phyloP scores from a whole-genome alignment of 768 basidiomycete genomes.

The Suillus clintonianus region DNA sequence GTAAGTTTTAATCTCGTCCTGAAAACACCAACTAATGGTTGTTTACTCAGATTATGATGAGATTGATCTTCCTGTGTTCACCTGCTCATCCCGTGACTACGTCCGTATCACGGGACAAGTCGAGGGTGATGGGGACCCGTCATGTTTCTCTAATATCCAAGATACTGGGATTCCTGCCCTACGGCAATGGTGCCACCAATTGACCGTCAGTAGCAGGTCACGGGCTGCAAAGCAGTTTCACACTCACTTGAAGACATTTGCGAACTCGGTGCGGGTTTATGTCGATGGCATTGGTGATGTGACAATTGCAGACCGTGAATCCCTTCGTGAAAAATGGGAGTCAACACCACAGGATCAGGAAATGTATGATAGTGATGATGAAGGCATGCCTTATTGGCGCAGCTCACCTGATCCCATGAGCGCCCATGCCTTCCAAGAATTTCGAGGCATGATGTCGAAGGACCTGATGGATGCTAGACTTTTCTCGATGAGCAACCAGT shows the following conservation, averaged over 20 bases:
- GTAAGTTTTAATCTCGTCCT: slow-evolving; percentile 30
- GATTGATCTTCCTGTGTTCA: slow-evolving; percentile 65
- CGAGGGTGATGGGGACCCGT: slow-evolving; percentile 58
- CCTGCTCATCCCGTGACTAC: slow-evolving; percentile 62
- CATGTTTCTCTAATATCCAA: slow-evolving; percentile 52
- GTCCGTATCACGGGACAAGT: slow-evolving; percentile 59
- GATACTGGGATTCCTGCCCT: slow-evolving; percentile 60
- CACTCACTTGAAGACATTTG: slow-evolving; percentile 49
- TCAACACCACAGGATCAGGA: slow-evolving; percentile 32
- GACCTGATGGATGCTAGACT: background rate
- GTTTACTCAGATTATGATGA: slow-evolving; percentile 50
- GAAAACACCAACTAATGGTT: background rate
- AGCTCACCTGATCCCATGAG: slow-evolving; percentile 5
- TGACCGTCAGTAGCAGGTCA: slow-evolving; percentile 56
- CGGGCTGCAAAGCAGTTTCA: slow-evolving; percentile 45
- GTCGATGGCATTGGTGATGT: slow-evolving; percentile 54
- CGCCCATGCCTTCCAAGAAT: background rate
- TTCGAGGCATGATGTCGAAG: background rate
- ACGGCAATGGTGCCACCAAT: slow-evolving; percentile 56
- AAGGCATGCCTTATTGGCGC: slow-evolving; percentile 11
- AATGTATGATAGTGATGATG: slow-evolving; percentile 24
- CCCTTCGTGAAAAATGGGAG: slow-evolving; percentile 55
- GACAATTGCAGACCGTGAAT: slow-evolving; percentile 49
- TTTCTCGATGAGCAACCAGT: slow-evolving; percentile 21
- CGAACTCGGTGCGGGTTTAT: slow-evolving; percentile 47